Evolutionary conservation across 1,284 basidiomycete genomes (phyloP), one percentile per base, ranked within the genome.

Genomic region (Ustilago crameri): DNA sequence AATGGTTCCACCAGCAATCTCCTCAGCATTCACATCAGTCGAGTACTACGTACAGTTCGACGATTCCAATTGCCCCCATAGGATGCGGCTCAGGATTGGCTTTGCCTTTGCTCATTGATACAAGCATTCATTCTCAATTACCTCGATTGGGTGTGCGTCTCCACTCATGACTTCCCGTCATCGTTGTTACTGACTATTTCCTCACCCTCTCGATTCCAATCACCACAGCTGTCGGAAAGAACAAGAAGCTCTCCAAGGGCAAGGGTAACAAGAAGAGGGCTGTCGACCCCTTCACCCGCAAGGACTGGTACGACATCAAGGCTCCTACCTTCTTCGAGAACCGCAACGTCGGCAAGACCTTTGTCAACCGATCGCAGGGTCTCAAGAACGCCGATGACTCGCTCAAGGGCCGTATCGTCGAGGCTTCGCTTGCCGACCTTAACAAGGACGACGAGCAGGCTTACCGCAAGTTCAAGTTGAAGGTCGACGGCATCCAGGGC

Each of bases 291-390:
- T 98, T 99, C 92, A 91, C 95, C 81, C 91, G 95, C 87, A 99
- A 99, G 88, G 95, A 98, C 84, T 98, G 96, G 96, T 99, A 95
- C 87, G 94, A 98, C 86, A 91, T 99, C 87, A 98, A 97, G 87
- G 95, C 95, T 9, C 96, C 96, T 61, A 95, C 93, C 78, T 94
- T 93, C 86, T 99, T 99, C 85, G 95, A 98, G 86, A 90, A 91
- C 82, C 90, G 91, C 85, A 96, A 96, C 85, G 91, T 95, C 83
- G 96, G 96, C 85, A 98, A 98, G 90, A 99, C 96, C 66, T 90
- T 98, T 79, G 94, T 92, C 85, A 99, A 99, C 90, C 89, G 95
- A 85, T 96, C 95, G 51, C 91, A 93, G 87, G 96, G 96, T 86
- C 87, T 98, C 85, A 96, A 95, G 89, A 98, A 98, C 85, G 94